Evolutionary conservation across 2,329 filamentous ascomycete species (phyloP).

Genomic region (Phyllosticta capitalensis): DNA sequence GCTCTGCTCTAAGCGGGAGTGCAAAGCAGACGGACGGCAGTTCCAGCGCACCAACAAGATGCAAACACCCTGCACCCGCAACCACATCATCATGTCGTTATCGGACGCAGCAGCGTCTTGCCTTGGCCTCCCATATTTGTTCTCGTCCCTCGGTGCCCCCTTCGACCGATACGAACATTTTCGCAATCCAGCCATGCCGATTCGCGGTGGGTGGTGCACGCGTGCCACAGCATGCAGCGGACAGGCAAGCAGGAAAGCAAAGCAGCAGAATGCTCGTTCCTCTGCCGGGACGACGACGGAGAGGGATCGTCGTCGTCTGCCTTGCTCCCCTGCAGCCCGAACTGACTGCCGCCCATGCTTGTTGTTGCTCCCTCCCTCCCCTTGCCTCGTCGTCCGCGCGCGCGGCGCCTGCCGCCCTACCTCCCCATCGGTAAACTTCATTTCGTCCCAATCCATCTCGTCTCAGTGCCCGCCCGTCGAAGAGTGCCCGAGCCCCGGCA

Average conservation of each 20-base stretch:
- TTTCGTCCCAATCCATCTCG: no score
- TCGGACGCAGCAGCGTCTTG: neutral
- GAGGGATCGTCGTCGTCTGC: neutral
- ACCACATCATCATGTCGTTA: neutral
- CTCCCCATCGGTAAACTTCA: neutral
- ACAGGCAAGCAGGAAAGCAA: neutral
- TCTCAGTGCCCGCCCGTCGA: no score
- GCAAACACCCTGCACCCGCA: neutral
- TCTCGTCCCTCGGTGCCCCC: neutral
- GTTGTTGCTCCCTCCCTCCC: neutral
- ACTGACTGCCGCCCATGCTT: neutral
- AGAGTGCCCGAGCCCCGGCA: no score
- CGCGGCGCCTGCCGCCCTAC: neutral
- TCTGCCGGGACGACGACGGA: neutral
- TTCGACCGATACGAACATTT: neutral
- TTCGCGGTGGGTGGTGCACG: neutral
- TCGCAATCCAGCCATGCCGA: neutral
- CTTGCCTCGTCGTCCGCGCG: neutral
- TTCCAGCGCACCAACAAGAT: neutral
- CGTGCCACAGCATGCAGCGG: neutral
- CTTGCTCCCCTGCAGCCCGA: neutral
- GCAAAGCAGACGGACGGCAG: neutral
- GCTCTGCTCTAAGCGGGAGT: neutral
- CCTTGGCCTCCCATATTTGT: neutral
- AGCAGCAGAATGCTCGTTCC: neutral